Evolutionary conservation across 2,329 filamentous ascomycete genomes (phyloP).

Genomic region (Hypoxylon sp.): DNA sequence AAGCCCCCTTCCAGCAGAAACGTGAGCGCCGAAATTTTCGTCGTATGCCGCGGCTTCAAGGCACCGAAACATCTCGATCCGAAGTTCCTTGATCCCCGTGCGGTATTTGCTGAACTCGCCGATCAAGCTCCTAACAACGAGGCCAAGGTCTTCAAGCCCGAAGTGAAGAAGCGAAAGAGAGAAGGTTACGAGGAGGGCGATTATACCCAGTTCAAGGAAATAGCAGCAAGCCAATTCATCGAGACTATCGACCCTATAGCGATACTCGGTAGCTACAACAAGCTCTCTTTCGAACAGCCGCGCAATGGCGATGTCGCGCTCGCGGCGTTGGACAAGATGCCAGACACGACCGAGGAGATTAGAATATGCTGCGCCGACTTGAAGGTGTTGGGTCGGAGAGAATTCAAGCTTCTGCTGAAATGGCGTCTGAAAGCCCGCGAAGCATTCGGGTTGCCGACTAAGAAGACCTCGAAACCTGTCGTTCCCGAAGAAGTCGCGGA

Average conservation of each 20-base stretch:
- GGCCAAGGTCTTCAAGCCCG: conserved; percentile 97
- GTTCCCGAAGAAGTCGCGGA: conserved; percentile 75
- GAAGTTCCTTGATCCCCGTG: conserved; percentile 85
- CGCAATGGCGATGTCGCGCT: conserved; percentile 84
- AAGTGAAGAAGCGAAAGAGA: conserved; percentile 96
- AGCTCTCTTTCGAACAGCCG: conserved; percentile 82
- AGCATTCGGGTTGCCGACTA: conserved; percentile 84
- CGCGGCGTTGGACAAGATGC: conserved; percentile 82
- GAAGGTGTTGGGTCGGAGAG: conserved; percentile 89
- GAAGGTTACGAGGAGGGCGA: conserved; percentile 98
- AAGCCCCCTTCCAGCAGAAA: conserved; percentile 96
- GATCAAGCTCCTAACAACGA: conserved; percentile 92
- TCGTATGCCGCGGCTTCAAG: conserved; percentile 94
- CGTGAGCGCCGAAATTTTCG: conserved; percentile 97
- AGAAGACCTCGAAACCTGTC: conserved; percentile 65
- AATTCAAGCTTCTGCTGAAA: conserved; percentile 87
- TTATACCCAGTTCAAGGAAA: conserved; percentile 89
- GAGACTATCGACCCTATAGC: conserved; percentile 92
- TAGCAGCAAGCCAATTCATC: conserved; percentile 89
- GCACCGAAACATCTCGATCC: conserved; percentile 93
- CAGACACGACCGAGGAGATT: conserved; percentile 87
- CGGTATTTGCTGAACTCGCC: conserved; percentile 91
- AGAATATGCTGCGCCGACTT: conserved; percentile 80
- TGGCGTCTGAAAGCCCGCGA: conserved; percentile 92
- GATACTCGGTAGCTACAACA: conserved; percentile 86